These are phyloP conservation scores for Petrea volubilis DNA, from an alignment of 257 asterid species.

Conservation along the genomic window DNA sequence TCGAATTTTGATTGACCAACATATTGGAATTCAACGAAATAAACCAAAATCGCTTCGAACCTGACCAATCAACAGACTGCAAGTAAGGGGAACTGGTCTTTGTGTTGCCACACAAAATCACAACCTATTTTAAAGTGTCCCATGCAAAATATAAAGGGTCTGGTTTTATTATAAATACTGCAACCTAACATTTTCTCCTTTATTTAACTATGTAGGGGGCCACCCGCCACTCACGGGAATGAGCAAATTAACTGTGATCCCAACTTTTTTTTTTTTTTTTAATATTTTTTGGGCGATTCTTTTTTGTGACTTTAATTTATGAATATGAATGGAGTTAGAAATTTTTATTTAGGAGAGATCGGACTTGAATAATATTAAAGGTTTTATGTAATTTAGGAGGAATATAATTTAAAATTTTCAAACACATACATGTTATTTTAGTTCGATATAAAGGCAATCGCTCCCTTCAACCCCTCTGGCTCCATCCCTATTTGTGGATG, in stretches of 20 bases:
- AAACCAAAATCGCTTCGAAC: too few species aligned
- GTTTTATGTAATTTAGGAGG: too few species aligned
- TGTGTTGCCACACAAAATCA: slow-evolving; percentile 8
- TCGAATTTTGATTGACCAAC: slow-evolving; percentile 27
- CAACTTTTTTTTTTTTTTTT: slow-evolving; percentile 19
- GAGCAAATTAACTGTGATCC: slow-evolving; percentile 33
- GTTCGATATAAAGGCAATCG: too few species aligned
- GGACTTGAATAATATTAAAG: too few species aligned
- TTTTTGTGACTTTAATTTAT: slow-evolving; percentile 18
- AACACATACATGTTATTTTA: too few species aligned
- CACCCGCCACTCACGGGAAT: slow-evolving; percentile 57
- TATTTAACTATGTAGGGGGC: slow-evolving; percentile 34
- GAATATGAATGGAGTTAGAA: too few species aligned
- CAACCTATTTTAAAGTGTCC: slow-evolving; percentile 10
- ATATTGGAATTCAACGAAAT: neutral
- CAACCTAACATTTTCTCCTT: slow-evolving; percentile 26
- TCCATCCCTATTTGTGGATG: neutral
- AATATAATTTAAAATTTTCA: too few species aligned
- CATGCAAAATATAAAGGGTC: slow-evolving; percentile 11
- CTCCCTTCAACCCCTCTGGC: too few species aligned
- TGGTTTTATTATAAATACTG: slow-evolving; percentile 15
- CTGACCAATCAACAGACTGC: slow-evolving; percentile 29
- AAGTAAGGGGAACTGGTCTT: neutral
- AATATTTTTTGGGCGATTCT: neutral
- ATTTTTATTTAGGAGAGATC: too few species aligned